Conservation (phyloP, 306 rosid genomes). For the Gleditsia sinensis region DNA sequence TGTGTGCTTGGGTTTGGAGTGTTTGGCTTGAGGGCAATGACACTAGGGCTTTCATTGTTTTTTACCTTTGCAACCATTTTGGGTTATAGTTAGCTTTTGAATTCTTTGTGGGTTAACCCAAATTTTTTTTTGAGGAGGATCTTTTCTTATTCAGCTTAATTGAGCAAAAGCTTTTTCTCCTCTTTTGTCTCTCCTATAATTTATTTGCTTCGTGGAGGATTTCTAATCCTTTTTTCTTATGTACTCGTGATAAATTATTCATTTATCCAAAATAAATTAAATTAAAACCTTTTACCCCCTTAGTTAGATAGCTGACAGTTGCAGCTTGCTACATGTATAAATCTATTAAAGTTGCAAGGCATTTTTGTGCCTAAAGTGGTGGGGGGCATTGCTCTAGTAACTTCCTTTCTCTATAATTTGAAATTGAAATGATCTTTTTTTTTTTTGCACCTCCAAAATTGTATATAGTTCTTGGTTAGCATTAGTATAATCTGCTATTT, state of each 20-base stretch:
- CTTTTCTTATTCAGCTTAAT: neutral
- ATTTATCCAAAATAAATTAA: neutral
- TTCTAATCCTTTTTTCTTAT: neutral
- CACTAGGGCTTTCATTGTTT: too few species aligned
- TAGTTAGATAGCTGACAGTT: neutral
- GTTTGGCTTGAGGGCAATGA: too few species aligned
- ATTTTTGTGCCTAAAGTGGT: conserved; percentile 5
- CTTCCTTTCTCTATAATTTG: neutral
- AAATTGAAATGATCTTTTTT: neutral
- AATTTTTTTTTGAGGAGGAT: neutral
- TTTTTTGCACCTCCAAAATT: neutral
- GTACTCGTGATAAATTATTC: neutral
- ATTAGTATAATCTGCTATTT: conserved; percentile 10
- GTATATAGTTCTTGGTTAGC: neutral
- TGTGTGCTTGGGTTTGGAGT: too few species aligned
- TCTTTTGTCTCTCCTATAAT: neutral
- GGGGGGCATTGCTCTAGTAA: neutral
- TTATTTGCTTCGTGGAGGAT: neutral
- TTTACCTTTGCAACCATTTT: neutral
- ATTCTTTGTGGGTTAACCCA: neutral
- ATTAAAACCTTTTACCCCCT: neutral
- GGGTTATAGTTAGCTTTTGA: neutral
- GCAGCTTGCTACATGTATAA: neutral
- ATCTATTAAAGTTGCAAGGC: conserved; percentile 11
- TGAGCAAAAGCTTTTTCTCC: neutral